A percentile compares a stretch with the other conserved stretches of the same genome.
Conservation (phyloP, 345 rosid genomes). For the Xanthoceras sorbifolium region DNA sequence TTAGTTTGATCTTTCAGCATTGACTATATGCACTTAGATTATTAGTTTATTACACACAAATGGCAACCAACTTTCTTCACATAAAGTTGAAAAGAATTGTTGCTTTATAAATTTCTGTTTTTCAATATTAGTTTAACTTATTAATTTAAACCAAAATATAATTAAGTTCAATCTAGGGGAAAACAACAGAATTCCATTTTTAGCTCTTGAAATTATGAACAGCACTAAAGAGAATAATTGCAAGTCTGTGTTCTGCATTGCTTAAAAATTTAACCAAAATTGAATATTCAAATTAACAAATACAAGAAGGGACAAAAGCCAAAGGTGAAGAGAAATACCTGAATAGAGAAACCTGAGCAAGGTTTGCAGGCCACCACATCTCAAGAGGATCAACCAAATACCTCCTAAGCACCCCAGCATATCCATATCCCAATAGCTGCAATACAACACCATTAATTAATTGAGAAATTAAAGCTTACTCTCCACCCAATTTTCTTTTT, state of each 20-base stretch:
- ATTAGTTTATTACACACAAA: not conserved
- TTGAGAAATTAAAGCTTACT: no score
- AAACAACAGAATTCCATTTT: no score
- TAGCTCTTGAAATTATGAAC: no score
- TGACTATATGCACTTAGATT: conserved; percentile 12
- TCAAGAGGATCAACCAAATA: conserved; percentile 95
- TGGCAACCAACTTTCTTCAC: not conserved
- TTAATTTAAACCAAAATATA: not conserved
- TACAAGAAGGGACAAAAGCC: not conserved
- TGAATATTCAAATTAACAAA: not conserved
- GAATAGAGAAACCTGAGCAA: conserved; percentile 97
- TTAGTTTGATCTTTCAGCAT: not conserved
- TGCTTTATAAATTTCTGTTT: no score
- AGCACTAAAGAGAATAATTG: no score
- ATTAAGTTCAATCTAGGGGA: not conserved
- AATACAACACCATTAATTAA: not conserved
- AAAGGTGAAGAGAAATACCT: conserved; percentile 45
- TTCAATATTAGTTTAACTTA: not conserved
- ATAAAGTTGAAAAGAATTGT: no score
- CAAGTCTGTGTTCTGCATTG: no score
- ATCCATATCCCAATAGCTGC: conserved; percentile 92
- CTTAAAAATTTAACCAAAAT: not conserved
- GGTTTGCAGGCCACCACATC: conserved; percentile 99
- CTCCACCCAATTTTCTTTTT: no score
- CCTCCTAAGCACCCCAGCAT: conserved; percentile 98